phyloP scores from a whole-genome alignment of 305 asterid genomes.

The Fraxinus dipetala region DNA sequence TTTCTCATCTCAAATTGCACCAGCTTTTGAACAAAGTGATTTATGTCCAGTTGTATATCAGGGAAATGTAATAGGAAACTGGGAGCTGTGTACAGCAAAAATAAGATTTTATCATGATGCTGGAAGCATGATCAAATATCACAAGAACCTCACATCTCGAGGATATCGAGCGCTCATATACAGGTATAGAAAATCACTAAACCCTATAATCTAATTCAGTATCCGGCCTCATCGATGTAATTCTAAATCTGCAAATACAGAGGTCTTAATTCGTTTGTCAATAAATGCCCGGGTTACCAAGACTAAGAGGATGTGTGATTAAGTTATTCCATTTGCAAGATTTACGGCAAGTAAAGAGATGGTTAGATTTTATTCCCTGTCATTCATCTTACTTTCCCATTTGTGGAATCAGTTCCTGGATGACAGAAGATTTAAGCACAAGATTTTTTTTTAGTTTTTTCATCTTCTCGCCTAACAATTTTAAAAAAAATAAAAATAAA shows the following conservation, averaged over 20 bases:
- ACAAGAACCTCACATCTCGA: slow-evolving; percentile 69
- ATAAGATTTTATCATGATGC: slow-evolving; percentile 56
- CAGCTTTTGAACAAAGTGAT: background rate
- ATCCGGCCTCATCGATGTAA: background rate
- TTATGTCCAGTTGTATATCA: slow-evolving; percentile 26
- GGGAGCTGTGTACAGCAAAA: slow-evolving; percentile 69
- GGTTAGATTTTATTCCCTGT: background rate
- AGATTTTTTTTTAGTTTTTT: slow-evolving; percentile 6
- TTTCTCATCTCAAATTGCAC: slow-evolving; percentile 16
- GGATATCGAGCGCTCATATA: slow-evolving; percentile 78
- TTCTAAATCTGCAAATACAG: background rate
- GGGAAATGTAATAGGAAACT: slow-evolving; percentile 44
- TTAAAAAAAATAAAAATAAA: background rate
- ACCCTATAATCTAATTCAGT: background rate
- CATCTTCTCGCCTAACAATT: background rate
- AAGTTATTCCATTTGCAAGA: background rate
- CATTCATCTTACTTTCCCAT: background rate
- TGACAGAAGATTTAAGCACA: slow-evolving; percentile 14
- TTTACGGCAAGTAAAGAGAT: background rate
- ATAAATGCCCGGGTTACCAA: background rate
- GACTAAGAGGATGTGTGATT: background rate
- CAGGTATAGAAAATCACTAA: slow-evolving; percentile 40
- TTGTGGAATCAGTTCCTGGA: background rate
- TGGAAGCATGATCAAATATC: slow-evolving; percentile 92
- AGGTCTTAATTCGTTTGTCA: background rate